Evolutionary conservation across 305 asterid genomes (phyloP), one percentile per base, ranked within the genome.

Genomic region (Solanum hybrid): DNA sequence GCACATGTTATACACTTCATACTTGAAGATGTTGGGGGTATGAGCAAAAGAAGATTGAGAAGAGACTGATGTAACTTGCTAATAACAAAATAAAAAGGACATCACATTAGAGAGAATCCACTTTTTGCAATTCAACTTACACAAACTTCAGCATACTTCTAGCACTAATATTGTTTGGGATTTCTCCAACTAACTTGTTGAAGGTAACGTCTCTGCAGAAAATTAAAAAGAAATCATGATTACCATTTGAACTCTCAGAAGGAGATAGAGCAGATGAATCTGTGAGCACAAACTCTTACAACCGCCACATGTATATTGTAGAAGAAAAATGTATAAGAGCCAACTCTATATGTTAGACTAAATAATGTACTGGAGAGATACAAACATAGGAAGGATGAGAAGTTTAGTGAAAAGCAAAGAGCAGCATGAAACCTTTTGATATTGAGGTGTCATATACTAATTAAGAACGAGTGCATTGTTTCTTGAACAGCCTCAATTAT

Each of bases 171-270:
- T 86, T 91, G 90, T 90, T 78, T 32, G 96, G 98, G 91, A 97
- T 94, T 88, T 69, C 87, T 51, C 99, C 99, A 40, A 29, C 90
- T 80, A 97, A 92, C 79, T 89, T 94, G 93, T 97, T 97, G 95
- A 96, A 97, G 90, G 98, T 94, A 89, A 95, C 94, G 88, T 97
- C 99, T 94, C 99, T 97, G 95, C 88, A 91, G 31, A 88, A 89
- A 69, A 85, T 40, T 14, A 78, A 89, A 89, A 73, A 89, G 69
- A 88, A 69, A 37, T 35, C 85, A 84, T 71, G 87, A 80, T 64
- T 32, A 84, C 38, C 87, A 29, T 84, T 31, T 51, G 87, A 51
- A 51, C 11, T 84, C 40, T 19, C 17, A 84, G 72, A 82, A 8
- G 45, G 40, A 79, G n/a, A 86, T 22, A 64, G 11, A 69, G 2